These are phyloP conservation scores for Neodidymelliopsis sp. DNA, from an alignment of 2,329 filamentous ascomycete species.

Conservation along the genomic window DNA sequence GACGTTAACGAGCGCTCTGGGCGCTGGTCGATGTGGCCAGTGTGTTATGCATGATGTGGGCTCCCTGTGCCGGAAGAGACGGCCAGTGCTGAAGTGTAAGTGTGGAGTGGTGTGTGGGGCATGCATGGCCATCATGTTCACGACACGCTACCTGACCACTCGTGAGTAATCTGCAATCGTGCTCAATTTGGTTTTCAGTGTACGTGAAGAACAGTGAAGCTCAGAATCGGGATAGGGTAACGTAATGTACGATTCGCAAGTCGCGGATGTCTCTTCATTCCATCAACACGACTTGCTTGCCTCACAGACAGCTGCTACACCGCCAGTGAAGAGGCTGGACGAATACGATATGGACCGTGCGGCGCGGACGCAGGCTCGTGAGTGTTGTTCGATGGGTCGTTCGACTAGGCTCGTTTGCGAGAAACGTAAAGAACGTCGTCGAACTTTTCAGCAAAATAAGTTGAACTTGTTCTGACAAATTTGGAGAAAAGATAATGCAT, in stretches of 20 bases:
- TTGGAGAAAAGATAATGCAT: no score
- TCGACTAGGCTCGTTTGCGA: not conserved
- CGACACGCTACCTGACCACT: not conserved
- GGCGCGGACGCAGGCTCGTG: not conserved
- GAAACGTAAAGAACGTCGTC: not conserved
- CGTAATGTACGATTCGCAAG: no score
- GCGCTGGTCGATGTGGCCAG: no score
- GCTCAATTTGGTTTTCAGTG: no score
- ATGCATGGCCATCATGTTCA: not conserved
- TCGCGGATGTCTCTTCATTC: not conserved
- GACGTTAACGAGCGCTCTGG: no score
- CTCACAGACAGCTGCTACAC: not conserved
- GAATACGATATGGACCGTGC: conserved; percentile 11
- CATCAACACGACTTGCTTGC: not conserved
- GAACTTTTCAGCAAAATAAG: not conserved
- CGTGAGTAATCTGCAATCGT: not conserved
- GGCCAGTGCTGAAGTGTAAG: not conserved
- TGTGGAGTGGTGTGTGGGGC: not conserved
- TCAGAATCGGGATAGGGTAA: no score
- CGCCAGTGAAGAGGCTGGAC: conserved; percentile 1
- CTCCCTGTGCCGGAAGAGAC: not conserved
- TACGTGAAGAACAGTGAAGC: no score
- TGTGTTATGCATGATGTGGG: not conserved
- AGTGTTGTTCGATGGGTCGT: not conserved
- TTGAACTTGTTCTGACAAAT: no score